phyloP scores from a whole-genome alignment of 2,329 filamentous ascomycete species.

The Nothopassalora personata region DNA sequence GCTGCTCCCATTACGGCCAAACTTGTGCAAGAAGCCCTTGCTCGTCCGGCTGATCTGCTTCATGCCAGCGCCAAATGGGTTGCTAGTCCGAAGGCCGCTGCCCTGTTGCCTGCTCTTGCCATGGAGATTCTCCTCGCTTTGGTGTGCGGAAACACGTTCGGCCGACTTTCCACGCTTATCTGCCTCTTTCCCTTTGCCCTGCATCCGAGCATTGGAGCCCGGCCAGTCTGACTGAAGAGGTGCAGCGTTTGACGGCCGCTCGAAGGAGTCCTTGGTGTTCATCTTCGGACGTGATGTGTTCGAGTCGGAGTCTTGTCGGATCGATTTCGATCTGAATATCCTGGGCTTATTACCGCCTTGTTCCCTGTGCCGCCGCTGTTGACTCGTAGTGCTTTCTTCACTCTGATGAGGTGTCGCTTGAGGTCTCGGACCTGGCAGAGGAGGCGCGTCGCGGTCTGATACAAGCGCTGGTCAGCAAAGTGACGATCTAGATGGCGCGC shows the following conservation, averaged over 20 bases:
- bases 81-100: conserved; percentile 23
- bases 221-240: conserved; percentile 25
- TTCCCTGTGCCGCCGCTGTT: background rate
- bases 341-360: background rate
- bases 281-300: conserved; percentile 19
- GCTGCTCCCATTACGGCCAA: conserved; percentile 55
- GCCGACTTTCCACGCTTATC: conserved; percentile 31
- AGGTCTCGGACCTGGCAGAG: conserved; percentile 15
- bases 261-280: conserved; percentile 20
- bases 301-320: conserved; percentile 29
- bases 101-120: conserved; percentile 21
- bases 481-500: background rate
- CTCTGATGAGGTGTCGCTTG: conserved; percentile 23
- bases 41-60: conserved; percentile 23
- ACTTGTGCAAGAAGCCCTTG: conserved; percentile 25
- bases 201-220: conserved; percentile 20
- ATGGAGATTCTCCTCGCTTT: conserved; percentile 24
- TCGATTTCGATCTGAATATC: conserved; percentile 20
- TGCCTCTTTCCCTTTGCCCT: conserved; percentile 22
- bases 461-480: background rate
- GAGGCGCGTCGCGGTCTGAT: conserved; percentile 2
- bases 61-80: conserved; percentile 27
- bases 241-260: conserved; percentile 27
- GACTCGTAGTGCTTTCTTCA: conserved; percentile 23
- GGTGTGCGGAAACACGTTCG: conserved; percentile 24